Conservation (phyloP, 2,329 filamentous ascomycete species). For the Fusarium setosum region DNA sequence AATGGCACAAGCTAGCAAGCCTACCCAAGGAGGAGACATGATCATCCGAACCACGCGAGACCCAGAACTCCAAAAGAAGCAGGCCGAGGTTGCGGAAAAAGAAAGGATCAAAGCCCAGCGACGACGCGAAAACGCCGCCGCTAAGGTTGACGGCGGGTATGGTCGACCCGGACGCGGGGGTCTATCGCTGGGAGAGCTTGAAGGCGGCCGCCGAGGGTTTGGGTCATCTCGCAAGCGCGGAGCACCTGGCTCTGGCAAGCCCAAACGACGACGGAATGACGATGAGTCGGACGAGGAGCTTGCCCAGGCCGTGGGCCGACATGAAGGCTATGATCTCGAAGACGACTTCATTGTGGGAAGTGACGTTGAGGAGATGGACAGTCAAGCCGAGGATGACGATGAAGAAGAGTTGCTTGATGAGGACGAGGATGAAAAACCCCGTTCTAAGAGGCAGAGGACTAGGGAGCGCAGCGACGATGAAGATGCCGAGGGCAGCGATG, state of each 20-base stretch:
- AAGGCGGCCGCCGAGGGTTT: conserved; percentile 65
- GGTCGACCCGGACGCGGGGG: conserved; percentile 63
- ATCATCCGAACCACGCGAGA: conserved; percentile 79
- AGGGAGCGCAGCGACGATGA: conserved; percentile 57
- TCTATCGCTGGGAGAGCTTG: conserved; percentile 76
- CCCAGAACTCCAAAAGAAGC: conserved; percentile 79
- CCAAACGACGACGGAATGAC: conserved; percentile 68
- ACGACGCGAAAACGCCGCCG: conserved; percentile 74
- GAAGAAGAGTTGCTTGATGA: conserved; percentile 65
- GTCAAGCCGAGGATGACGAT: conserved; percentile 73
- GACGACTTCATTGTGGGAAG: conserved; percentile 83
- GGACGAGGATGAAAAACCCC: conserved; percentile 59
- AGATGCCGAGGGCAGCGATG: conserved; percentile 66
- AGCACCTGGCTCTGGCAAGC: conserved; percentile 59
- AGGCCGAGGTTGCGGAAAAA: conserved; percentile 80
- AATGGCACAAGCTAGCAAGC: conserved; percentile 72
- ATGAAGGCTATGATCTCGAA: conserved; percentile 82
- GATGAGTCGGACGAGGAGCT: conserved; percentile 84
- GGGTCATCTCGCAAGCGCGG: conserved; percentile 65
- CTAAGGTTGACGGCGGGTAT: conserved; percentile 70
- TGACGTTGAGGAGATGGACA: conserved; percentile 76
- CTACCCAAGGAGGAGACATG: conserved; percentile 67
- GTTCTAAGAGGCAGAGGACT: conserved; percentile 63
- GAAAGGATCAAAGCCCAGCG: conserved; percentile 76
- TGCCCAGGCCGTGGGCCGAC: conserved; percentile 68